Conservation (phyloP, 1,139 yeast genomes). For the Wickerhamomyces sp. region DNA sequence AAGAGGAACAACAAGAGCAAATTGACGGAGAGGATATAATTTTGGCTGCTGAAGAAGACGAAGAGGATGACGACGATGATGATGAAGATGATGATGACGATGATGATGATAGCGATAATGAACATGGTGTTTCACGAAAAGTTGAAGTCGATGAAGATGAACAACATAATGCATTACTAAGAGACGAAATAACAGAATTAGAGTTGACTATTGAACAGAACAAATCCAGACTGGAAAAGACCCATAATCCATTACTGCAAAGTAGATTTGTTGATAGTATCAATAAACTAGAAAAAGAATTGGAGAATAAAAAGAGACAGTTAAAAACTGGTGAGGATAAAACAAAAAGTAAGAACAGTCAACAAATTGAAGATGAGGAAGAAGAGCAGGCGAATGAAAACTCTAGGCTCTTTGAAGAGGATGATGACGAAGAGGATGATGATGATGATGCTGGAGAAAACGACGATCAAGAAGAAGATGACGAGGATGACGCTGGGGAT, state of each 20-base stretch:
- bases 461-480: slow-evolving; percentile 30
- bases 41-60: slow-evolving; percentile 39
- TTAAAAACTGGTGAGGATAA: slow-evolving; percentile 41
- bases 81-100: slow-evolving; percentile 54
- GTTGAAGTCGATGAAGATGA: slow-evolving; percentile 34
- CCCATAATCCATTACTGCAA: slow-evolving; percentile 83
- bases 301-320: slow-evolving; percentile 77
- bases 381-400: slow-evolving; percentile 25
- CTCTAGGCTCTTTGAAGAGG: slow-evolving; percentile 25
- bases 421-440: slow-evolving; percentile 28
- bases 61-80: slow-evolving; percentile 50
- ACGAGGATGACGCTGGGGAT: slow-evolving; percentile 25
- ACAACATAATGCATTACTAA: slow-evolving; percentile 72
- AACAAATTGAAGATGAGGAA: slow-evolving; percentile 22
- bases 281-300: slow-evolving; percentile 71
- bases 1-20: slow-evolving; percentile 24
- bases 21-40: slow-evolving; percentile 36
- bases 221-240: slow-evolving; percentile 66
- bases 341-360: slow-evolving; percentile 16
- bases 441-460: slow-evolving; percentile 28
- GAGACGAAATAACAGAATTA: slow-evolving; percentile 82
- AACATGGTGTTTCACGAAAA: slow-evolving; percentile 28
- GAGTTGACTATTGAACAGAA: slow-evolving; percentile 77
- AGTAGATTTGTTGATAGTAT: slow-evolving; percentile 84
- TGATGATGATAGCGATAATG: slow-evolving; percentile 43